Conservation (phyloP, 169 alveolate genomes). For the Eimeria acervulina region DNA sequence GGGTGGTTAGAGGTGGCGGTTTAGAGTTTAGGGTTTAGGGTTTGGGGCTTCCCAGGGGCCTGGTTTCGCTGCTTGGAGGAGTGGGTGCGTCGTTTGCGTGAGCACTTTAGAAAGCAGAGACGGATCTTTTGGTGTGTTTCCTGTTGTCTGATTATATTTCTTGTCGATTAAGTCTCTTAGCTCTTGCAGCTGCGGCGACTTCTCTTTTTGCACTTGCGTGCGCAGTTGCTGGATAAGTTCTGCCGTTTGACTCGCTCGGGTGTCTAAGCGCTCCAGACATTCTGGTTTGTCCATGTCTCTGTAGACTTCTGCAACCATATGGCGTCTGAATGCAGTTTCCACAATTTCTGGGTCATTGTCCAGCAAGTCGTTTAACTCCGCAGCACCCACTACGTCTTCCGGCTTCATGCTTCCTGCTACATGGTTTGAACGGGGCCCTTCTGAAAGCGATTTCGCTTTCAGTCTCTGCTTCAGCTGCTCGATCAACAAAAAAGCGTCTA, state of each 20-base stretch:
- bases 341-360: constrained; percentile 63
- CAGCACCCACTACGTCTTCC: not conserved
- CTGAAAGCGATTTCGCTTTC: not conserved
- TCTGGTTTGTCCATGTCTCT: constrained; percentile 39
- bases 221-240: constrained; percentile 50
- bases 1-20: not conserved
- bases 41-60: constrained; percentile 57
- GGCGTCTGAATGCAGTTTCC: constrained; percentile 65
- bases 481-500: constrained; percentile 45
- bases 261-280: constrained; percentile 10
- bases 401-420: not conserved
- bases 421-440: not conserved
- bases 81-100: constrained; percentile 35
- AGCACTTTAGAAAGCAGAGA: constrained; percentile 29
- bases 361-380: not conserved
- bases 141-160: not conserved
- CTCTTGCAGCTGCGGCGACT: not conserved
- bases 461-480: constrained; percentile 30
- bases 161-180: not conserved
- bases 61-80: constrained; percentile 42
- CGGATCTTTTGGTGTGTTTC: not conserved
- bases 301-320: constrained; percentile 56
- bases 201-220: not conserved
- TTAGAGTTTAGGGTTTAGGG: not conserved
- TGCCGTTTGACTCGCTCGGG: constrained; percentile 13